Evolutionary conservation across 2,329 filamentous ascomycete species (phyloP).

Genomic region (Penicillium sp.): DNA sequence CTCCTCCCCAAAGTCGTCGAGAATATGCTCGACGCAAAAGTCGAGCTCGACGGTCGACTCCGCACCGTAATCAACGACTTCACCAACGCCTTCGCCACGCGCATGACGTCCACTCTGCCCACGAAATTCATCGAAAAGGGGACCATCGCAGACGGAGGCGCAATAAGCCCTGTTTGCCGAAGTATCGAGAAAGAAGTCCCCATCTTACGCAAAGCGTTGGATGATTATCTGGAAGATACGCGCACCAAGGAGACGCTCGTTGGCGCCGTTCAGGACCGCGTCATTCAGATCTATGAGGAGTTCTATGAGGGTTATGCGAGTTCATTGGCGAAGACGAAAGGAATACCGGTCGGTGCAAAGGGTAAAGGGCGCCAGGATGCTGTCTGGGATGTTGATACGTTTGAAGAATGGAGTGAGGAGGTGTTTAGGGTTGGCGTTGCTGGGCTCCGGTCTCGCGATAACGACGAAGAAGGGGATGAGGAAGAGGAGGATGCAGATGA

Average conservation of each 20-base stretch:
- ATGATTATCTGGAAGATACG: conserved; percentile 62
- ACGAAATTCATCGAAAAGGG: conserved; percentile 35
- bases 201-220: conserved; percentile 53
- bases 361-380: conserved; percentile 60
- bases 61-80: conserved; percentile 64
- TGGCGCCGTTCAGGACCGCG: conserved; percentile 61
- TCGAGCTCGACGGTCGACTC: conserved; percentile 61
- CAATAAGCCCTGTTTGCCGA: conserved; percentile 48
- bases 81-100: conserved; percentile 53
- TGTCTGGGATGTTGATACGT: conserved; percentile 62
- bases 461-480: conserved; percentile 27
- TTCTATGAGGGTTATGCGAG: conserved; percentile 55
- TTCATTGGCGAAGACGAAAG: conserved; percentile 36
- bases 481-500: not conserved
- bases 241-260: conserved; percentile 64
- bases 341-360: conserved; percentile 41
- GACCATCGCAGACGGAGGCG: conserved; percentile 35
- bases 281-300: conserved; percentile 60
- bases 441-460: conserved; percentile 26
- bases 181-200: conserved; percentile 57
- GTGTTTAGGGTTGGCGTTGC: conserved; percentile 55
- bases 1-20: conserved; percentile 64
- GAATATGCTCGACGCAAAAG: conserved; percentile 69
- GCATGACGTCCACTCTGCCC: conserved; percentile 52
- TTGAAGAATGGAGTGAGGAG: conserved; percentile 58